These are phyloP conservation scores for Oxytropis ochrocephala DNA, from an alignment of 306 rosid species.

Conservation along the genomic window DNA sequence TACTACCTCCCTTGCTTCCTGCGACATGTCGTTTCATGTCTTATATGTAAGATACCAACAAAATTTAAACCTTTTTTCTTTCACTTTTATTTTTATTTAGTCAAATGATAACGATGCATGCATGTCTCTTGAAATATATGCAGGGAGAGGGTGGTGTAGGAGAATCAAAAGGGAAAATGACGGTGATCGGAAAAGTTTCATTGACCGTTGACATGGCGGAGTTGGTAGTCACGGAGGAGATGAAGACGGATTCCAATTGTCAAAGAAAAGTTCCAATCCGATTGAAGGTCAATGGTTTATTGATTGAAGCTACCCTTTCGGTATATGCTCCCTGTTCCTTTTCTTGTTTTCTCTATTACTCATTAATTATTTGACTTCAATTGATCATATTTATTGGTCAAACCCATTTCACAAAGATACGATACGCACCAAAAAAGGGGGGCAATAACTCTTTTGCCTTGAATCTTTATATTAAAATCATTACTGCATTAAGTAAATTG, in stretches of 20 bases:
- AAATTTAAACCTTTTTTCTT: too few species aligned
- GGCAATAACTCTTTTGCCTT: background rate
- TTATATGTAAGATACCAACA: too few species aligned
- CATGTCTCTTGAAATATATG: background rate
- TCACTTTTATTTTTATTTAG: background rate
- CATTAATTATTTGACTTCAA: background rate
- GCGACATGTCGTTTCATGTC: conserved; percentile 39
- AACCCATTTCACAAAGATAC: background rate
- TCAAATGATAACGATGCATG: too few species aligned
- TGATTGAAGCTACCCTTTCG: conserved; percentile 47
- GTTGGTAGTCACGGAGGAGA: conserved; percentile 7
- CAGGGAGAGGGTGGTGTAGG: conserved; percentile 31
- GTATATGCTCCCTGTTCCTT: conserved; percentile 27
- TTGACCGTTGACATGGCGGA: conserved; percentile 38
- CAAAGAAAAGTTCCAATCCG: conserved; percentile 44
- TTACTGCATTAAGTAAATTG: too few species aligned
- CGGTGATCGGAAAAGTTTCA: conserved; percentile 44
- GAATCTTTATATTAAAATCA: too few species aligned
- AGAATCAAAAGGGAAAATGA: conserved; percentile 20
- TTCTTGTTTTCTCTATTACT: background rate
- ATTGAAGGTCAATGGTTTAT: conserved; percentile 38
- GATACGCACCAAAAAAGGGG: background rate
- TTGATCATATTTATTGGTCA: conserved; percentile 4
- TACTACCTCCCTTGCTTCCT: conserved; percentile 1
- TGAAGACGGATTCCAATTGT: conserved; percentile 13